phyloP scores from a whole-genome alignment of 352 stramenopile species.

The Phytophthora constricta region DNA sequence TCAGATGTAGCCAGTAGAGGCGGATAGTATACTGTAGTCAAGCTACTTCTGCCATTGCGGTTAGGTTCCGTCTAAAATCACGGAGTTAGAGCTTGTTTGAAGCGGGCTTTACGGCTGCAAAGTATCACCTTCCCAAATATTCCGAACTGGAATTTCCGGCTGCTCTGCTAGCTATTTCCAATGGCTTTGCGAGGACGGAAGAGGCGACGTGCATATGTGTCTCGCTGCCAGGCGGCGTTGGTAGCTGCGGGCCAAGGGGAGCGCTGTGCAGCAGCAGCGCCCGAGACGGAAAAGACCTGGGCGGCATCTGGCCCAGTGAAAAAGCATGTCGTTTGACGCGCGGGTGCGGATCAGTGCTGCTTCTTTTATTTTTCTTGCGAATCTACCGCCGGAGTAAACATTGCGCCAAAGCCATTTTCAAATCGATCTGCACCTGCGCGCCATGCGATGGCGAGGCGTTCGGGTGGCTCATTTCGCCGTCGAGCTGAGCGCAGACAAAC shows the following conservation, averaged over 20 bases:
- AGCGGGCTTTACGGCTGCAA: not conserved
- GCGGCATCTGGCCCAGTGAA: constrained; percentile 4
- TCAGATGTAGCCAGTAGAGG: not conserved
- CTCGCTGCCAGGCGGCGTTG: constrained; percentile 22
- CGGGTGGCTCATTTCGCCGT: no score
- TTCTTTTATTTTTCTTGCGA: not conserved
- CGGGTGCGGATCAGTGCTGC: not conserved
- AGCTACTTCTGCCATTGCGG: not conserved
- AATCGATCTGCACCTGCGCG: no score
- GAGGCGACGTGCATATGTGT: constrained; percentile 14
- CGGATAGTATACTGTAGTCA: not conserved
- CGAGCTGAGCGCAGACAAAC: no score
- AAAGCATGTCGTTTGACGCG: not conserved
- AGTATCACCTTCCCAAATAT: not conserved
- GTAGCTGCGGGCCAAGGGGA: constrained; percentile 14
- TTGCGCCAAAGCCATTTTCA: not conserved
- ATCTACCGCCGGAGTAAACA: not conserved
- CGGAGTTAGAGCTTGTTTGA: not conserved
- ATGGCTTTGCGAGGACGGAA: constrained; percentile 15
- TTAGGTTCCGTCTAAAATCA: not conserved
- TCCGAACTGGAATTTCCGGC: not conserved
- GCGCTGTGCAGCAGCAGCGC: constrained; percentile 9
- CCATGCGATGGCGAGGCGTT: no score
- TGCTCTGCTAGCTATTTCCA: not conserved
- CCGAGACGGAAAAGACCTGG: not conserved